phyloP scores from a whole-genome alignment of 2,329 filamentous ascomycete genomes.

The Neofusicoccum cordaticola region DNA sequence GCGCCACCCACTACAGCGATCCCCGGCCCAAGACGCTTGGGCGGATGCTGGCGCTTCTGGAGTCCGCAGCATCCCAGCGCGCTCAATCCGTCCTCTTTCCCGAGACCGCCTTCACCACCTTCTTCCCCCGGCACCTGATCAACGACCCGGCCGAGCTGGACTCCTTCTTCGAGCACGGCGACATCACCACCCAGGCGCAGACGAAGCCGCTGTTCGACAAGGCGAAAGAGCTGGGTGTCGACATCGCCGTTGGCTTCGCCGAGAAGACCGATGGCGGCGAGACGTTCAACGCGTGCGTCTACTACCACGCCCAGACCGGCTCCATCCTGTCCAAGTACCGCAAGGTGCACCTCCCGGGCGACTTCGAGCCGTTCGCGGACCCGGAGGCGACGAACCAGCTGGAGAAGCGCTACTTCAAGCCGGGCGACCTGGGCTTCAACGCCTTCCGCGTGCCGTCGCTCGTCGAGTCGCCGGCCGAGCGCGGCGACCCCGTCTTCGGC shows the following conservation, averaged over 20 bases:
- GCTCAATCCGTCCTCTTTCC: constrained; percentile 53
- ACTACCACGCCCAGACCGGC: constrained; percentile 22
- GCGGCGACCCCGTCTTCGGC: constrained; percentile 50
- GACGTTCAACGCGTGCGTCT: constrained; percentile 25
- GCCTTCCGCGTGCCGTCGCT: constrained; percentile 43
- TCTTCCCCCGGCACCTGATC: constrained; percentile 53
- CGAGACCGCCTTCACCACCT: constrained; percentile 54
- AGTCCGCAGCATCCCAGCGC: constrained; percentile 41
- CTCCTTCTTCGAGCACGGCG: constrained; percentile 49
- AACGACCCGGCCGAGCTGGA: constrained; percentile 44
- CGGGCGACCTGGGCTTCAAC: constrained; percentile 51
- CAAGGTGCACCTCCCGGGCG: constrained; percentile 25
- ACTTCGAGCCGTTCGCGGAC: constrained; percentile 34
- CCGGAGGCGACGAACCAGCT: constrained; percentile 51
- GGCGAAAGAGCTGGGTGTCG: constrained; percentile 47
- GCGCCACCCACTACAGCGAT: constrained; percentile 43
- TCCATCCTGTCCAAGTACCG: constrained; percentile 24
- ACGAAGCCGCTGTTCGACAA: constrained; percentile 47
- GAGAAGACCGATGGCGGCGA: constrained; percentile 44
- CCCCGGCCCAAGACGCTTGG: constrained; percentile 40
- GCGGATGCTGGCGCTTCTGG: constrained; percentile 50
- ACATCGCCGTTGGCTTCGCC: constrained; percentile 52
- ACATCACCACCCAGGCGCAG: constrained; percentile 40
- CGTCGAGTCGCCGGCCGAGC: constrained; percentile 22
- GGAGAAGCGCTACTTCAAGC: constrained; percentile 55